Conservation (phyloP, 441 rosid species). For the Cnidoscolus chayamansa region DNA sequence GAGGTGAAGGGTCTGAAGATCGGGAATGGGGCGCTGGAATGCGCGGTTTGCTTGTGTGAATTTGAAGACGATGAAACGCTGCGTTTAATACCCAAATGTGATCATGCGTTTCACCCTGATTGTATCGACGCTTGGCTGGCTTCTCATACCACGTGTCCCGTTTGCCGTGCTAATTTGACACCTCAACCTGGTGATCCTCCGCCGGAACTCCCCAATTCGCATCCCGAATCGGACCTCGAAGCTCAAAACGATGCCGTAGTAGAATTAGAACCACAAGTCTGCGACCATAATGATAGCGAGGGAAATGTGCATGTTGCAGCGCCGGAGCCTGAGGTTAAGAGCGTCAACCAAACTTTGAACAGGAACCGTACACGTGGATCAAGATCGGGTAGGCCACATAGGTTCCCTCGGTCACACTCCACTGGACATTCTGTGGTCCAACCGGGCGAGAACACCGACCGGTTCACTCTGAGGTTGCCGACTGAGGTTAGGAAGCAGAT, state of each 20-base stretch:
- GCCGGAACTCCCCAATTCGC: conserved; percentile 14
- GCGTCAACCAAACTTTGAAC: conserved; percentile 18
- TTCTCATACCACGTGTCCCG: conserved; percentile 87
- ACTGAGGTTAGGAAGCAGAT: conserved; percentile 66
- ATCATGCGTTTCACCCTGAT: conserved; percentile 84
- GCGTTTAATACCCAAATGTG: conserved; percentile 89
- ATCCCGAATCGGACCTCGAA: conserved; percentile 40
- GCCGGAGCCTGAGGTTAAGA: conserved; percentile 22
- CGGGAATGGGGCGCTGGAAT: conserved; percentile 71
- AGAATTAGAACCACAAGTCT: conserved; percentile 18
- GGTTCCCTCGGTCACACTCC: conserved; percentile 72
- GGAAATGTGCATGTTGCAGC: not conserved
- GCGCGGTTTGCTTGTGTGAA: conserved; percentile 86
- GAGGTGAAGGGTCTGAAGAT: conserved; percentile 71
- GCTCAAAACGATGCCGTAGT: conserved; percentile 30
- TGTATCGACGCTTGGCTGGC: conserved; percentile 81
- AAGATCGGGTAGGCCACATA: conserved; percentile 41
- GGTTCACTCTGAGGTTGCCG: conserved; percentile 80
- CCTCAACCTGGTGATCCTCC: conserved; percentile 39
- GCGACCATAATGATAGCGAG: not conserved
- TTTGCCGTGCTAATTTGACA: conserved; percentile 72
- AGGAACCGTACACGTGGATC: conserved; percentile 54
- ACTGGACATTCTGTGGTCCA: conserved; percentile 87
- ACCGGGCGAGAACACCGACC: conserved; percentile 74
- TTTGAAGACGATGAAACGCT: conserved; percentile 88